Evolutionary conservation across 1,139 yeast genomes (phyloP), one percentile per base, ranked within the genome.

Genomic region (Entelexis paramagnoliae): DNA sequence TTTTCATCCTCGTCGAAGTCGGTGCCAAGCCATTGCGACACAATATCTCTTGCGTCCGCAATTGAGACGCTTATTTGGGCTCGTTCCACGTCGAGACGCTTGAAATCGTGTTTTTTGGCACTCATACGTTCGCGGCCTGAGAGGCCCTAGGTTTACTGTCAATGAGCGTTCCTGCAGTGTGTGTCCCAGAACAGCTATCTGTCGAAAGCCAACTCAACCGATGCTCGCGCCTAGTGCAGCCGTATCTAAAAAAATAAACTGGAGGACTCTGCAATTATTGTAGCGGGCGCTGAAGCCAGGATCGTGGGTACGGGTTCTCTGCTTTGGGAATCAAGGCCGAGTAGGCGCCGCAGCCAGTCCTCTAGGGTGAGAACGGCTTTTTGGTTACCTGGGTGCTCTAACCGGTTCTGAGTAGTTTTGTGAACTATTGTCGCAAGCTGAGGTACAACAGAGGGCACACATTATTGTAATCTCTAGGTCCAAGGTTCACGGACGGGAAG

Each of bases 81-180:
- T 10, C 60, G 48, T 29, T 59, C 60, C 2, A 55, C 51, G 20
- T 59, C 61, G 5, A 59, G 54, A 24, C 49, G 43, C 32, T 55
- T 51, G 45, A 50, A 55, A 33, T 57, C 59, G 24, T 51, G 46
- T 32, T 42, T 42, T 14, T 46, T 45, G 48, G 48, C 40, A 20
- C 24, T 36, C 41, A 36, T 36, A 13, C 8, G 11, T 14, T 4
- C 8, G 14, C 28, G 41, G 41, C 41, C 41, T 4, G 16, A 5
- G 17, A 7, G 41, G 41, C 16, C 41, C 41, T 20, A 6, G 19
- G 7, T 11, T 14, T 36, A 20, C 4, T 7, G 16, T 13, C 17
- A 13, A 8, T 13, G 17, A 7, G 16, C 17, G 34, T 4, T 32
- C 16, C 17, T 17, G 30, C 13, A 11, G 30, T 22, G 6, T 22